phyloP scores from a whole-genome alignment of 169 alveolate genomes.

The Perkinsus marinus region DNA sequence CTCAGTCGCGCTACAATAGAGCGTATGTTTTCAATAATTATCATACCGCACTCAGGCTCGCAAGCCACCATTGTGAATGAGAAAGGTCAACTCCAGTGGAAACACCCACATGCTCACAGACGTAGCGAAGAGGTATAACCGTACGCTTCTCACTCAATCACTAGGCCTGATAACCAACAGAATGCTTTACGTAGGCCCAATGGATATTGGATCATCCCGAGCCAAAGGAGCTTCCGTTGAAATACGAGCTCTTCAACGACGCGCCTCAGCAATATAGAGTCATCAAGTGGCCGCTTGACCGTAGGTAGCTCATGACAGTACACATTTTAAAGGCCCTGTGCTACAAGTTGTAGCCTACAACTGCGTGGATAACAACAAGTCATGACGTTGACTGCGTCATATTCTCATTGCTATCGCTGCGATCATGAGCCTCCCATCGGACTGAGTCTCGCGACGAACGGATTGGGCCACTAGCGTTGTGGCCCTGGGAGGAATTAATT shows the following conservation, averaged over 20 bases:
- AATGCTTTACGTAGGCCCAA: not conserved
- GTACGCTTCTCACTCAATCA: too few relatives aligned
- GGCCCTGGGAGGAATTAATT: too few relatives aligned
- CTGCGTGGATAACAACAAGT: too few relatives aligned
- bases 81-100: not conserved
- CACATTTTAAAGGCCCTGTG: too few relatives aligned
- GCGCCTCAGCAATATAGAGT: not conserved
- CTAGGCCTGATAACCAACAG: not conserved
- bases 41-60: not conserved
- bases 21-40: not conserved
- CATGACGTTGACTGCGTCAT: too few relatives aligned
- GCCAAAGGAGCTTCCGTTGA: not conserved
- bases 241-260: not conserved
- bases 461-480: too few relatives aligned
- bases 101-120: not conserved
- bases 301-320: not conserved
- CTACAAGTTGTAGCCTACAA: too few relatives aligned
- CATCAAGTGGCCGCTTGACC: not conserved
- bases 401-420: too few relatives aligned
- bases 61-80: not conserved
- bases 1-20: not conserved
- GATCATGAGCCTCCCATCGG: too few relatives aligned
- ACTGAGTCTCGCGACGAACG: too few relatives aligned
- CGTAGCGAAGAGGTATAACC: not conserved
- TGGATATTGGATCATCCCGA: not conserved